Evolutionary conservation across 345 rosid species (phyloP).

Genomic region (Lenwebbia sp.): DNA sequence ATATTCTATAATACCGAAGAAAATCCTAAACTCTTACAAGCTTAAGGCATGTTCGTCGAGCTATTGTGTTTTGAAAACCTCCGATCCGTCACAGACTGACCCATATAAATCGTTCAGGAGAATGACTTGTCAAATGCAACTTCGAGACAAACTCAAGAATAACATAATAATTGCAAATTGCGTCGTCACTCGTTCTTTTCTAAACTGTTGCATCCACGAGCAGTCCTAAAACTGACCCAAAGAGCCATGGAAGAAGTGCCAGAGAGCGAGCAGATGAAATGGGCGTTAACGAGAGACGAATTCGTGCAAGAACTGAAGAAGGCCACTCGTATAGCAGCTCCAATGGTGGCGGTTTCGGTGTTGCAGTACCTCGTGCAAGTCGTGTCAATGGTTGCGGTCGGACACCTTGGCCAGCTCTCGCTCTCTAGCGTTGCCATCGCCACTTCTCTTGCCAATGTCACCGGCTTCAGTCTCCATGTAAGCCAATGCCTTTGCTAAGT

Average conservation of each 20-base stretch:
- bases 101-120: background rate
- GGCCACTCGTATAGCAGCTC: conserved; percentile 2
- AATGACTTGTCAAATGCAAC: background rate
- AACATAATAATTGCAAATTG: background rate
- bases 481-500: background rate
- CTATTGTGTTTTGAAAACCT: background rate
- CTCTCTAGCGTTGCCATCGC: conserved; percentile 18
- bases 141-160: background rate
- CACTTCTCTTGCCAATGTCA: conserved; percentile 13
- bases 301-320: conserved; percentile 12
- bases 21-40: background rate
- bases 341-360: conserved; percentile 16
- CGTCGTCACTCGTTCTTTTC: background rate
- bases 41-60: background rate
- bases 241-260: background rate
- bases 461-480: conserved; percentile 19
- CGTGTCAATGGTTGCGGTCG: conserved; percentile 9
- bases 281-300: conserved; percentile 1
- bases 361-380: conserved; percentile 19
- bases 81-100: background rate
- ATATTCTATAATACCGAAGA: background rate
- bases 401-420: conserved; percentile 14
- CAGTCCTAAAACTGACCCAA: background rate
- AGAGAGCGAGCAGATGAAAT: background rate
- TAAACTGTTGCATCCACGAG: background rate